A percentile compares a stretch with the other conserved stretches of the same genome.
Evolutionary conservation across 495 filamentous ascomycete genomes (phyloP).

Genomic region (Talaromyces liani): DNA sequence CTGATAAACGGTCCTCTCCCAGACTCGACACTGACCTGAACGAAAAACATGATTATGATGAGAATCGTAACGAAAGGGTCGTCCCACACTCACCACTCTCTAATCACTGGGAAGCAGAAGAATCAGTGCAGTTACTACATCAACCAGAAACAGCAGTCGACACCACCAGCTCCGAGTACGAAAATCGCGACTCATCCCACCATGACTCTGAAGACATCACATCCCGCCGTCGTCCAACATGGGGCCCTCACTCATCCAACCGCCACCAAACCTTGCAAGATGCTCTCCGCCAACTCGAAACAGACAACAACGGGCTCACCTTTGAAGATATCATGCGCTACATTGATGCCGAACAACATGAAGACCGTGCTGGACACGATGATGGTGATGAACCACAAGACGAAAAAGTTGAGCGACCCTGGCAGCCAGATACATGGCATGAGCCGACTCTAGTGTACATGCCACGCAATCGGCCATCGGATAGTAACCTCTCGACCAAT

Average conservation of each 20-base stretch:
- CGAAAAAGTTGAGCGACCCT: background rate
- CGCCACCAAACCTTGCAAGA: conserved; percentile 6
- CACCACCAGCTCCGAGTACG: background rate
- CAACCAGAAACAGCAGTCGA: background rate
- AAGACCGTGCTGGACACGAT: background rate
- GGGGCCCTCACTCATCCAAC: conserved; percentile 6
- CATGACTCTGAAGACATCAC: background rate
- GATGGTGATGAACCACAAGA: background rate
- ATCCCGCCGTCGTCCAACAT: background rate
- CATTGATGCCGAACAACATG: background rate
- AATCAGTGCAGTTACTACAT: background rate
- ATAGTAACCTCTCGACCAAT: conserved; percentile 3
- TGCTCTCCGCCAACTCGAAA: conserved; percentile 2
- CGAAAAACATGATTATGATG: background rate
- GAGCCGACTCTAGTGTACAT: background rate
- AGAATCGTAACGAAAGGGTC: background rate
- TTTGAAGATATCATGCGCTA: conserved; percentile 6
- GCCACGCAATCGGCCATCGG: conserved; percentile 1
- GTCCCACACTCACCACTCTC: background rate
- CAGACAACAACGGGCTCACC: background rate
- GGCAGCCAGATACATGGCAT: conserved; percentile 9
- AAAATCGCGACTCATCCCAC: background rate
- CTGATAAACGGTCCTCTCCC: background rate
- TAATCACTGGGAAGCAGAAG: background rate
- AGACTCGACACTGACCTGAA: background rate